Evolutionary conservation across 2,329 filamentous ascomycete species (phyloP), one percentile per base, ranked within the genome.

Genomic region (Plectosphaerella cucumerina): DNA sequence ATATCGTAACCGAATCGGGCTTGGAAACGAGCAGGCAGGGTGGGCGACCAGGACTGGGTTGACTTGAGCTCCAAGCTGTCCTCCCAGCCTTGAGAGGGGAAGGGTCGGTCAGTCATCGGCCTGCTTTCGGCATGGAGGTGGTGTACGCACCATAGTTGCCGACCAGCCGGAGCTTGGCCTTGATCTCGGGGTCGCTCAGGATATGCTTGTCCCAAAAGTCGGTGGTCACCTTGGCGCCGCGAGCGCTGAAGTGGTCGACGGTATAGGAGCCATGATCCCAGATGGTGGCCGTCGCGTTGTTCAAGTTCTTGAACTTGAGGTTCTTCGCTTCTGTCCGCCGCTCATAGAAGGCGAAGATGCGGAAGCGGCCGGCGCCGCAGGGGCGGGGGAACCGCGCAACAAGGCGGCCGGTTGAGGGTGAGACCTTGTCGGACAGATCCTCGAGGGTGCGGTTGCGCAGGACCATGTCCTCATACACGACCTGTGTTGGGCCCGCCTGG

Each of bases 151-250:
- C 52, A 48, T 68, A 70, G 39, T 68, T 67, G 1, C 69, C 70
- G 4, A 69, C 61, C 6, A 63, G 51, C 34, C 48, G 44, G 5
- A 73, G 48, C 5, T 67, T 53, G 10, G 64, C 58, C 17, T 56
- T 60, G 2, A 62, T 59, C 2, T 61, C 62, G 18, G 10, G 4
- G 45, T 65, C 60, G 2, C 56, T 55, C 1, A 74, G 55, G 10
- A 74, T 57, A 21, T 70, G 58, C 20, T 72, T 48, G 22, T 73
- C 67, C 65, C 65, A 70, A 50, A 73, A 75, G 9, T 67, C 52
- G 0, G 59, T 67, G 1, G 62, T 59, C 0, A 61, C 59, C 42
- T 64, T 54, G 0, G 72, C 72, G 3, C 72, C 72, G 2, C 41
- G 44, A n/a, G 58, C 51, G 21, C 59, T 68, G 54, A 70, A 75